phyloP scores from a whole-genome alignment of 192 early-diverging fungal genomes.

The Nowakowskiella sp. region DNA sequence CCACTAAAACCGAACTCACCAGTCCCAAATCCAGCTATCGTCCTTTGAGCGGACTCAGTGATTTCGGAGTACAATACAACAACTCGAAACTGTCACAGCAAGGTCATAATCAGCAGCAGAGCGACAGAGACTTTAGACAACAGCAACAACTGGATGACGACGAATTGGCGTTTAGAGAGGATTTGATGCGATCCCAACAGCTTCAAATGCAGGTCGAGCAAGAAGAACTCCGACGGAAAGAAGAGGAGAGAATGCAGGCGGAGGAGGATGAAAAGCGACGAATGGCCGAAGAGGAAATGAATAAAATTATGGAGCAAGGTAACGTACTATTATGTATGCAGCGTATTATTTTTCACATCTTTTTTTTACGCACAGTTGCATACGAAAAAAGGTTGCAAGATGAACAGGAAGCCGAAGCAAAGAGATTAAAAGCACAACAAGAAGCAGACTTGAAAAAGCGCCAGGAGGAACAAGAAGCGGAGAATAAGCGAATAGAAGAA shows the following conservation, averaged over 20 bases:
- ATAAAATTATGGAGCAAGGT: conserved; percentile 10
- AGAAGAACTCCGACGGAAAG: neutral
- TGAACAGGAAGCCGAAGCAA: conserved; percentile 18
- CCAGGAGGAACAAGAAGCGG: conserved; percentile 13
- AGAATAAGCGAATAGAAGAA: conserved; percentile 5
- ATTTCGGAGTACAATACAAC: neutral
- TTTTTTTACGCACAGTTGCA: too few relatives aligned
- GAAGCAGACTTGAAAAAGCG: conserved; percentile 5
- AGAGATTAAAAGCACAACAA: conserved; percentile 12
- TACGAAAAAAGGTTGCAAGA: conserved; percentile 5
- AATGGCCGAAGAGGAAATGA: neutral
- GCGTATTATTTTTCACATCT: conserved; percentile 9
- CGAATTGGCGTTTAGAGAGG: neutral
- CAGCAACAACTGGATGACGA: neutral
- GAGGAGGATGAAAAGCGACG: neutral
- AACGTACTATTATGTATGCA: conserved; percentile 3
- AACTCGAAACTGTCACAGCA: too few relatives aligned
- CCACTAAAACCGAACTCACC: neutral
- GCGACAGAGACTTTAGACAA: neutral
- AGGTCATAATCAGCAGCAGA: neutral
- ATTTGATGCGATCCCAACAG: neutral
- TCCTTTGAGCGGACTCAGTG: neutral
- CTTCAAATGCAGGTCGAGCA: neutral
- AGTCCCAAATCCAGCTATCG: neutral
- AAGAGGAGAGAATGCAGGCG: neutral